Evolutionary conservation across 768 basidiomycete species (phyloP), one percentile per base, ranked within the genome.

Genomic region (Tephrocybe sp.): DNA sequence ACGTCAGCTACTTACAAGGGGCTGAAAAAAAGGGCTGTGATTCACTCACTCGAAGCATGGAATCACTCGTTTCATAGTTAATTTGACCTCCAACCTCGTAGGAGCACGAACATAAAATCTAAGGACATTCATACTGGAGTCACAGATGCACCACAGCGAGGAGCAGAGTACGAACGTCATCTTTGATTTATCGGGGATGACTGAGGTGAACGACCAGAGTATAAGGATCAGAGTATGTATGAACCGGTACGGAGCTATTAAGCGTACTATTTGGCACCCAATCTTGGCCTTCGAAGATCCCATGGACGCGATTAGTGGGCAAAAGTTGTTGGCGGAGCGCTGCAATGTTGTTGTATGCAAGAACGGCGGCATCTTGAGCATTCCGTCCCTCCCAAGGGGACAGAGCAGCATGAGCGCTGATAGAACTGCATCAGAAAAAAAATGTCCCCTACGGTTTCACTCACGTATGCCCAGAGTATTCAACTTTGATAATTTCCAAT

Each of bases 351-450:
- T 79, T 86, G 62, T 93, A 93, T 1, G 87, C 86, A 4, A 90
- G 75, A 5, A 92, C 86, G 14, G 90, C 90, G 1, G 93, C 92
- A 61, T 94, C 91, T 11, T 91, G 68, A 0, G 91, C 85, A 54
- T 93, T 92, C 54, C 90, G 65, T 91, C 86, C 90, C 65, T 91
- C 86, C 90, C 90, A 92, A 23, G 90, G 91, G 21, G 84, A 85
- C 23, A 87, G 70, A 0, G 83, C 84, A 3, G 88, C 88, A 62
- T 90, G 89, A 2, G 89, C 87, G 7, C 87, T 90, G 34, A 5
- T 33, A 55, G 18, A 3, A 1, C 48, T 24, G 18, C 40, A 48
- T 45, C 23, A 40, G 21, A 3, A 5, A 21, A 20, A 39, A n/a
- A n/a, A 12, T 11, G 23, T 5, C 12, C 34, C 3, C 18, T 15